A percentile compares a stretch with the other conserved stretches of the same genome.
These are phyloP conservation scores for Fistulinella cinereoalba DNA, from an alignment of 1,284 basidiomycete species.

Conservation along the genomic window DNA sequence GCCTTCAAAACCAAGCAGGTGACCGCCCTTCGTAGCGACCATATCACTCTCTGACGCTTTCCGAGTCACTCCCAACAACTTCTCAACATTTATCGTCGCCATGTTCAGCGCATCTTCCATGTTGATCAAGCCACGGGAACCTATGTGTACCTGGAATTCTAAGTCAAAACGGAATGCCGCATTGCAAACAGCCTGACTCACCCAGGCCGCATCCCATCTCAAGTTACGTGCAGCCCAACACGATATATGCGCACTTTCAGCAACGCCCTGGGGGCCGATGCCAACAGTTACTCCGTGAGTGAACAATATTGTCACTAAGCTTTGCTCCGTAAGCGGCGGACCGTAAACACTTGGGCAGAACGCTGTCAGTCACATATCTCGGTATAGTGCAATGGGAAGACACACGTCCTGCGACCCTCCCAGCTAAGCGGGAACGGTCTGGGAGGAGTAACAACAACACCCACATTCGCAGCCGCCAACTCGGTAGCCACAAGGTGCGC, in stretches of 20 bases:
- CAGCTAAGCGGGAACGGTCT: slow-evolving; percentile 60
- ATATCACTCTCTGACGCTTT: slow-evolving; percentile 38
- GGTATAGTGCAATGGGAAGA: slow-evolving; percentile 2
- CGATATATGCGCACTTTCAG: slow-evolving; percentile 11
- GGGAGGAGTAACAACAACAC: slow-evolving; percentile 65
- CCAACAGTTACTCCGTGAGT: slow-evolving; percentile 73
- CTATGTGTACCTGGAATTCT: slow-evolving; percentile 18
- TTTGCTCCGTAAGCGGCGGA: slow-evolving; percentile 68
- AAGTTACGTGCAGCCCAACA: slow-evolving; percentile 58
- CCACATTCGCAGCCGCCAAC: slow-evolving; percentile 66
- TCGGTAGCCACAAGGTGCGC: slow-evolving; percentile 75
- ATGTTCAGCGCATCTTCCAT: slow-evolving; percentile 23
- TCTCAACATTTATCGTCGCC: slow-evolving; percentile 42
- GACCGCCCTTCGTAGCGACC: slow-evolving; percentile 50
- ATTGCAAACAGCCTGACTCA: slow-evolving; percentile 6
- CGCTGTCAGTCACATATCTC: no score
- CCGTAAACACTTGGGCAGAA: slow-evolving; percentile 50
- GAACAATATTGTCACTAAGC: slow-evolving; percentile 60
- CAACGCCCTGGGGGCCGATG: slow-evolving; percentile 48
- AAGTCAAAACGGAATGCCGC: neutral
- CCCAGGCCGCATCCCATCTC: slow-evolving; percentile 48
- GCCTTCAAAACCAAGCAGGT: slow-evolving; percentile 41
- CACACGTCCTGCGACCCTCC: slow-evolving; percentile 52
- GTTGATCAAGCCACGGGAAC: slow-evolving; percentile 21
- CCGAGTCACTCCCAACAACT: slow-evolving; percentile 47